A percentile compares a stretch with the other conserved stretches of the same genome.
phyloP scores from a whole-genome alignment of 495 filamentous ascomycete species.

The Aspergillus campestris region DNA sequence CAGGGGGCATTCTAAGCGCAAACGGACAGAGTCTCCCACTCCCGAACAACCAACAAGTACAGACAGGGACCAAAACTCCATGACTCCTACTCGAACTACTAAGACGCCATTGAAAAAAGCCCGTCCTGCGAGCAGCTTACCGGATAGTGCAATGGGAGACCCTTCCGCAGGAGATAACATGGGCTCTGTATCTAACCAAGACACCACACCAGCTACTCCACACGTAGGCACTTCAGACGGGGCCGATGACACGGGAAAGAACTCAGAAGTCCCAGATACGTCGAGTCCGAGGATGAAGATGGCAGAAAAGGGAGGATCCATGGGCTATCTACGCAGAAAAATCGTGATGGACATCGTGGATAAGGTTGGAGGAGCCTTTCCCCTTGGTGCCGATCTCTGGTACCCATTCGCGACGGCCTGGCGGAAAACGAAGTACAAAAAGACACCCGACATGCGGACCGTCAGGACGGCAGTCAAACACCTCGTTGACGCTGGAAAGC shows the following conservation, averaged over 20 bases:
- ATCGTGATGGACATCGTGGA: slow-evolving; percentile 65
- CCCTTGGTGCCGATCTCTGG: slow-evolving; percentile 63
- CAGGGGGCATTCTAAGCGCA: slow-evolving; percentile 4
- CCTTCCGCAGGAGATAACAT: no score
- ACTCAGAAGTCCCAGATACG: background rate
- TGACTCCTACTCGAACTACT: background rate
- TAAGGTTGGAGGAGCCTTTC: slow-evolving; percentile 63
- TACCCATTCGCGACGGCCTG: slow-evolving; percentile 58
- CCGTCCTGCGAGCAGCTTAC: background rate
- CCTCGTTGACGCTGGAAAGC: slow-evolving; percentile 49
- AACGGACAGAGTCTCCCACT: slow-evolving; percentile 5
- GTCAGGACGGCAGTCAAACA: slow-evolving; percentile 49
- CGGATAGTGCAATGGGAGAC: no score
- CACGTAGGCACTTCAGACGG: no score
- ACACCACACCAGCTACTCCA: no score
- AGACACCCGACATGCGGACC: slow-evolving; percentile 43
- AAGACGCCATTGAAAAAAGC: slow-evolving; percentile 1
- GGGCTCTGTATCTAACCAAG: no score
- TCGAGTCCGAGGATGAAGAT: background rate
- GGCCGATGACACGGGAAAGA: no score
- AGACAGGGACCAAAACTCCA: background rate
- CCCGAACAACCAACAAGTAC: background rate
- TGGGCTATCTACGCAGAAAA: slow-evolving; percentile 42
- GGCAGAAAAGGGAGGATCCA: slow-evolving; percentile 33
- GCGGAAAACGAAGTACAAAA: slow-evolving; percentile 40